Evolutionary conservation across 495 filamentous ascomycete genomes (phyloP).

Genomic region (Choiromyces venosus): DNA sequence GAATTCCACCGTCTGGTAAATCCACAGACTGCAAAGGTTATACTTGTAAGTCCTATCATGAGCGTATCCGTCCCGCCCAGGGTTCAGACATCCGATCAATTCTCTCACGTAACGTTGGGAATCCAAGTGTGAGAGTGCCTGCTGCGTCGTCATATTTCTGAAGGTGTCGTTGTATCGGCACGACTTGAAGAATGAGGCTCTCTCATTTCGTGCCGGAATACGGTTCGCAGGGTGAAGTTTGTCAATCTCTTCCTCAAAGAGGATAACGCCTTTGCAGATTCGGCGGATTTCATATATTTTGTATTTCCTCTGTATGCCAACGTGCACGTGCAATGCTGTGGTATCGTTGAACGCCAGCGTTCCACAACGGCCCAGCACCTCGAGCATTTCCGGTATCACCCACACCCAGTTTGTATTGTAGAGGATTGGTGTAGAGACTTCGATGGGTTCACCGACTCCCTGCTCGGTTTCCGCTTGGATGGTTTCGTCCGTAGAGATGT

Average conservation of each 20-base stretch:
- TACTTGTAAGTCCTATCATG: conserved; percentile 8
- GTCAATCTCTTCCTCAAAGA: conserved; percentile 14
- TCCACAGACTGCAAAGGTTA: conserved; percentile 1
- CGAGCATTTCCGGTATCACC: conserved; percentile 2
- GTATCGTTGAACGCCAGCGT: conserved; percentile 7
- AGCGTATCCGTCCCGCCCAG: not conserved
- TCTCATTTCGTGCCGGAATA: not conserved
- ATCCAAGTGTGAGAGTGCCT: not conserved
- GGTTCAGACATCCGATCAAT: not conserved
- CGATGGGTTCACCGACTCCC: not conserved
- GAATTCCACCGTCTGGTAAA: conserved; percentile 18
- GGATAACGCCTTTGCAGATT: conserved; percentile 8
- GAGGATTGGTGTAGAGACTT: not conserved
- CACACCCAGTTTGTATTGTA: not conserved
- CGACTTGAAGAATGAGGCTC: not conserved
- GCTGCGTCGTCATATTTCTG: not conserved
- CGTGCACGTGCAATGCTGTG: conserved; percentile 7
- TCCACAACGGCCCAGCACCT: not conserved
- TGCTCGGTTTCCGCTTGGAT: not conserved
- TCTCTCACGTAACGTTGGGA: not conserved
- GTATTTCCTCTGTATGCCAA: conserved; percentile 9
- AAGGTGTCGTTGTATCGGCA: not conserved
- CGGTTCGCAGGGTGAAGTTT: not conserved
- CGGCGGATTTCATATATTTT: not conserved
- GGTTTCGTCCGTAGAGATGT: not conserved